These are phyloP conservation scores for Gossypium sturtianum DNA, from an alignment of 345 rosid species.

Conservation along the genomic window DNA sequence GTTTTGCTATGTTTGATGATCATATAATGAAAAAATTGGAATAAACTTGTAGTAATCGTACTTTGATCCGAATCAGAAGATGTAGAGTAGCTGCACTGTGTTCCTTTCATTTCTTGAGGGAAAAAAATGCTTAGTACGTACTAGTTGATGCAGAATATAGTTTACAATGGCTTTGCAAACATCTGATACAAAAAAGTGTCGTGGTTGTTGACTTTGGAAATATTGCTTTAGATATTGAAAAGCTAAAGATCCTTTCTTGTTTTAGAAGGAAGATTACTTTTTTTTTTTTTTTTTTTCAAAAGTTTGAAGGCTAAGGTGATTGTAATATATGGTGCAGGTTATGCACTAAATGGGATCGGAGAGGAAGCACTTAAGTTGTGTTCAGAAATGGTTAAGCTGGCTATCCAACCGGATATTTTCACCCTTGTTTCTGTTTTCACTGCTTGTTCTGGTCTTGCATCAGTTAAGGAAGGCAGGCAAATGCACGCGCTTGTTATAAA, in stretches of 20 bases:
- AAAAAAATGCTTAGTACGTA: not conserved
- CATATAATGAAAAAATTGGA: slow-evolving; percentile 10
- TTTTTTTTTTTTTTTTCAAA: not conserved
- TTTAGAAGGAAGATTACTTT: not conserved
- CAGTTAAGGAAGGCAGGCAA: slow-evolving; percentile 24
- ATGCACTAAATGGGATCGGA: slow-evolving; percentile 23
- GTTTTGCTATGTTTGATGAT: not conserved
- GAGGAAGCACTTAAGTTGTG: slow-evolving; percentile 26
- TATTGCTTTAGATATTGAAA: slow-evolving; percentile 28
- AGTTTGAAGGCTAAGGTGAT: not conserved
- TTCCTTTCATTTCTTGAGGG: not conserved
- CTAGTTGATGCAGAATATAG: not conserved
- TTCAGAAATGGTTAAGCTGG: slow-evolving; percentile 19
- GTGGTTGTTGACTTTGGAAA: slow-evolving; percentile 16
- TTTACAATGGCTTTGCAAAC: not conserved
- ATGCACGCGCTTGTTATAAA: slow-evolving; percentile 20
- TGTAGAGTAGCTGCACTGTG: slow-evolving; percentile 10
- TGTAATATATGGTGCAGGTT: slow-evolving; percentile 16
- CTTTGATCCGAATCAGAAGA: slow-evolving; percentile 26
- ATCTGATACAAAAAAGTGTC: not conserved
- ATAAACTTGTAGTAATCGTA: not conserved
- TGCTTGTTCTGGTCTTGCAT: slow-evolving; percentile 30
- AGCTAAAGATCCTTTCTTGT: not conserved
- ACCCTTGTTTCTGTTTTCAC: slow-evolving; percentile 29
- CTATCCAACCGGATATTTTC: slow-evolving; percentile 19